phyloP scores from a whole-genome alignment of 129 eudicot species.

The Lactuca sativa region DNA sequence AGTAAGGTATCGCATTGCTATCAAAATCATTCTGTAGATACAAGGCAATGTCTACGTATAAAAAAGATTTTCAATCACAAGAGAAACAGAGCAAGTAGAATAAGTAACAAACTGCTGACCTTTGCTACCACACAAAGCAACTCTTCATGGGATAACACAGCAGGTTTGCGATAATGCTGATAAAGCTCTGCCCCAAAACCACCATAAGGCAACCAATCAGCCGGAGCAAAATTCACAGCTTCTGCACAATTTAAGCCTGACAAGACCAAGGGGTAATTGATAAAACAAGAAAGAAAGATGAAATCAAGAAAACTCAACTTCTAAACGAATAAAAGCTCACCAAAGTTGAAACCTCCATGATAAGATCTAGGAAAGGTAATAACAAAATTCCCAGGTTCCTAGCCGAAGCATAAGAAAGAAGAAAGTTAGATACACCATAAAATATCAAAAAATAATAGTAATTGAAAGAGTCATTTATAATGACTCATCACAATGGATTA shows the following conservation, averaged over 20 bases:
- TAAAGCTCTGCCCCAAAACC: constrained; percentile 96
- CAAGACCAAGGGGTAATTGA: constrained; percentile 22
- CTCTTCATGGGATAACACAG: constrained; percentile 96
- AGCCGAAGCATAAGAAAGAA: constrained; percentile 17
- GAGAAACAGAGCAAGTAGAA: background rate
- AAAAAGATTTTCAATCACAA: background rate
- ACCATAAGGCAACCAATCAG: constrained; percentile 99
- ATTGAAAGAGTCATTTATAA: background rate
- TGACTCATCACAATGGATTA: constrained; percentile 1
- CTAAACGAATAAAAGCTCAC: constrained; percentile 45
- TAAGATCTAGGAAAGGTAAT: constrained; percentile 97
- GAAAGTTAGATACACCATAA: constrained; percentile 14
- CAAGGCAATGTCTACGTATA: constrained; percentile 16
- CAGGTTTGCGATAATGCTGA: constrained; percentile 80
- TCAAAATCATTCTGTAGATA: constrained; percentile 67
- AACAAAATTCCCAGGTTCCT: constrained; percentile 99
- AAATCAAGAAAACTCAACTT: background rate
- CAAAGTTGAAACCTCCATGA: constrained; percentile 97
- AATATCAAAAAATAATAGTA: background rate
- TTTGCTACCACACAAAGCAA: constrained; percentile 90
- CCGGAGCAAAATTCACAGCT: constrained; percentile 99
- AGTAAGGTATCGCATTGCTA: constrained; percentile 60
- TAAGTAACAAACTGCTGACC: constrained; percentile 40
- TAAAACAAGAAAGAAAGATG: constrained; percentile 4
- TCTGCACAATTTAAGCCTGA: constrained; percentile 98